These are phyloP conservation scores for Curvularia verruculosa DNA, from an alignment of 2,329 filamentous ascomycete species.

Conservation along the genomic window DNA sequence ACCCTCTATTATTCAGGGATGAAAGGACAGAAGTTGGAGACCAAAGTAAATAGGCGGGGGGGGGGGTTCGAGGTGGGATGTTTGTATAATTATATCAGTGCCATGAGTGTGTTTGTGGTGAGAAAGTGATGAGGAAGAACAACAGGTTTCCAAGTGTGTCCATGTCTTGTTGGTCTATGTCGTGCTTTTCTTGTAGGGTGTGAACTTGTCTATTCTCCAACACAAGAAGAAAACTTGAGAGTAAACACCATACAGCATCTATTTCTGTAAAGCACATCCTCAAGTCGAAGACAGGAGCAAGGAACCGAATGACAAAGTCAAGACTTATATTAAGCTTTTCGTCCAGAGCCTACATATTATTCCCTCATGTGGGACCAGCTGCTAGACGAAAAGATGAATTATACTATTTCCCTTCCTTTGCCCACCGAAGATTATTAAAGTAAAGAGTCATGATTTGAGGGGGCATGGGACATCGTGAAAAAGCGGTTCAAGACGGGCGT, in stretches of 20 bases:
- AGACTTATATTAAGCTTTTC: conserved; percentile 25
- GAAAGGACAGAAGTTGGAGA: not conserved
- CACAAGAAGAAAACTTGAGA: too few species aligned
- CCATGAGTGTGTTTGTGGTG: not conserved
- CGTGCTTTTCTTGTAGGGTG: not conserved
- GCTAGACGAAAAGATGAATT: conserved; percentile 15
- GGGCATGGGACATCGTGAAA: conserved; percentile 9
- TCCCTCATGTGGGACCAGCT: conserved; percentile 19
- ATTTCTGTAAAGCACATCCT: too few species aligned
- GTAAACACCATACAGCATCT: too few species aligned
- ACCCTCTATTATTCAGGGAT: not conserved
- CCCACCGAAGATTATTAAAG: conserved; percentile 20
- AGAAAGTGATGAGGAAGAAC: not conserved
- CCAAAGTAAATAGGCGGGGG: not conserved
- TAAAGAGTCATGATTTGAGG: conserved; percentile 3
- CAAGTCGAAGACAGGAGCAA: too few species aligned
- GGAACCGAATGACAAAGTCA: conserved; percentile 5
- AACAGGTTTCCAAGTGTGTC: not conserved
- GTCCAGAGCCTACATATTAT: conserved; percentile 24
- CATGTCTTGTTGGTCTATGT: not conserved
- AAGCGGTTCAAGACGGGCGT: conserved; percentile 10
- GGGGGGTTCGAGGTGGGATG: not conserved
- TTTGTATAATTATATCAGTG: not conserved
- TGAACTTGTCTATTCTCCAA: too few species aligned
- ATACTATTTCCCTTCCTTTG: conserved; percentile 11